Percentiles rank a stretch among this genome's conserved stretches.
These are phyloP conservation scores for Pterula multifida DNA, from an alignment of 1,284 basidiomycete species.

Conservation along the genomic window DNA sequence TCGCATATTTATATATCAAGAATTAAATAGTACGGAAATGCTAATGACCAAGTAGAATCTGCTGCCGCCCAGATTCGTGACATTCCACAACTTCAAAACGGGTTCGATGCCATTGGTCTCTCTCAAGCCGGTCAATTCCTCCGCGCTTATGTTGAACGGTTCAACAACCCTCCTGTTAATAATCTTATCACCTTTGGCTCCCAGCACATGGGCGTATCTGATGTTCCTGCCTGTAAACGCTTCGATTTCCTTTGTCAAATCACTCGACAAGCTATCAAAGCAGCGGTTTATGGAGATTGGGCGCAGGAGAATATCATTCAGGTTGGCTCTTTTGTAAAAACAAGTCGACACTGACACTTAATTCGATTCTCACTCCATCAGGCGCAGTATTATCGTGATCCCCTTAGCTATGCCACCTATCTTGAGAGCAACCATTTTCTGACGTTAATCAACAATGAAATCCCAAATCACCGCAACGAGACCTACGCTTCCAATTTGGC, in stretches of 20 bases:
- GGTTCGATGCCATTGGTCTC: constrained; percentile 89
- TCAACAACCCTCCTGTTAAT: constrained; percentile 64
- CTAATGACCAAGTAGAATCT: constrained; percentile 57
- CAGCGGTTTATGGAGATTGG: constrained; percentile 74
- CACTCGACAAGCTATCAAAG: constrained; percentile 59
- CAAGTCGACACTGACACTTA: constrained; percentile 4
- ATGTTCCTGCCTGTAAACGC: constrained; percentile 62
- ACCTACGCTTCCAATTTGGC: constrained; percentile 52
- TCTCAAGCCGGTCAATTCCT: constrained; percentile 94
- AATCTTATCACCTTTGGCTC: constrained; percentile 88
- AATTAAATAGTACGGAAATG: constrained; percentile 60
- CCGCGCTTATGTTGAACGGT: constrained; percentile 80
- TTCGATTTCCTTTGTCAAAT: constrained; percentile 69
- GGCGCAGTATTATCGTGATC: constrained; percentile 93
- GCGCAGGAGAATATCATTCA: constrained; percentile 77
- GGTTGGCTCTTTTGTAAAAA: constrained; percentile 31
- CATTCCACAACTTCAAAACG: constrained; percentile 58
- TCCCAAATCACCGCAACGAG: constrained; percentile 34
- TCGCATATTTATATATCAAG: constrained; percentile 5
- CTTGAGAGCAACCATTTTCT: constrained; percentile 61
- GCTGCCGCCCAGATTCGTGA: constrained; percentile 58
- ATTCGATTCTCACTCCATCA: constrained; percentile 16
- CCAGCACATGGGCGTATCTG: constrained; percentile 78
- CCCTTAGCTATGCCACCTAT: constrained; percentile 62
- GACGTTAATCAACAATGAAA: constrained; percentile 67